Evolutionary conservation across 805 yeast genomes (phyloP).

Genomic region (Teunomyces panamensis): DNA sequence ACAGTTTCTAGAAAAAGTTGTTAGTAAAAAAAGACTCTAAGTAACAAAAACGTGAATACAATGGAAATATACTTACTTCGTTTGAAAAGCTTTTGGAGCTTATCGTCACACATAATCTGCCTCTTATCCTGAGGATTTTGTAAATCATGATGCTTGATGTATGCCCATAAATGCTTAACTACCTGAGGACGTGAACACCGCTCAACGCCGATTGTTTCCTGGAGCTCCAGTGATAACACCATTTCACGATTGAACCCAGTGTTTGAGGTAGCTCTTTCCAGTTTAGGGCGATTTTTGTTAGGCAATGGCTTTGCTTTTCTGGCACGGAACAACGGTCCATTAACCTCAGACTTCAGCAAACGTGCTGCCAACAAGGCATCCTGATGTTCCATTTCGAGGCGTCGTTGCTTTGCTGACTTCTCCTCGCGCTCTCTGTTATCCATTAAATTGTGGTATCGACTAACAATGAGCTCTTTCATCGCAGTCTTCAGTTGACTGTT

Average conservation of each 20-base stretch:
- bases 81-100: conserved; percentile 57
- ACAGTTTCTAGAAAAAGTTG: conserved; percentile 26
- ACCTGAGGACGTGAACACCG: conserved; percentile 64
- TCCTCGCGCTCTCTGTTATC: conserved; percentile 36
- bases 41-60: neutral
- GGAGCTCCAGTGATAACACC: conserved; percentile 50
- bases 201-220: conserved; percentile 41
- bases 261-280: conserved; percentile 23
- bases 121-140: conserved; percentile 69
- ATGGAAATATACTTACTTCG: conserved; percentile 31
- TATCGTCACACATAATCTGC: conserved; percentile 62
- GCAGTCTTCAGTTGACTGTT: conserved; percentile 39
- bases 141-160: conserved; percentile 58
- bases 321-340: conserved; percentile 20
- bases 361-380: conserved; percentile 54
- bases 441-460: conserved; percentile 49
- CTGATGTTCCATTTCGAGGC: conserved; percentile 39
- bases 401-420: conserved; percentile 14
- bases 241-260: conserved; percentile 43
- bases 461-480: conserved; percentile 58
- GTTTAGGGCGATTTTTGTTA: conserved; percentile 12
- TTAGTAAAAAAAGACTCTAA: conserved; percentile 8
- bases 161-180: conserved; percentile 66
- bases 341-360: conserved; percentile 36
- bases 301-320: conserved; percentile 10